Evolutionary conservation across 805 yeast species (phyloP), one percentile per base, ranked within the genome.

Genomic region (Monosporozyma aerobia): DNA sequence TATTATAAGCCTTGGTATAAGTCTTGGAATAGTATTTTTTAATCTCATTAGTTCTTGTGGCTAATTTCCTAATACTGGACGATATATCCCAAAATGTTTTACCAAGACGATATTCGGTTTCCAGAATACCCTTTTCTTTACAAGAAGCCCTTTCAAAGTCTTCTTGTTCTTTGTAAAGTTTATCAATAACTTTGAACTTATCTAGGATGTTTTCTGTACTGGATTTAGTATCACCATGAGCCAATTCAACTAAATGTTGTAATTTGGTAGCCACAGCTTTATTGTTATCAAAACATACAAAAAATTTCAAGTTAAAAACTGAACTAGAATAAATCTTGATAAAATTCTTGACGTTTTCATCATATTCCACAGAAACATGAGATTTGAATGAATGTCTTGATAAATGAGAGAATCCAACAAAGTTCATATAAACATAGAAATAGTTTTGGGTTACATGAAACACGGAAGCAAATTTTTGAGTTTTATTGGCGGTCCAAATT

Each of bases 401-500:
- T 33, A 88, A 67, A 2, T 87, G 79, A 0, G 84, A 79, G 59
- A 90, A 81, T 0, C 97, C 97, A 58, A 81, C 72, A 48, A 83
- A 79, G 61, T 79, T 79, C 62, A 85, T 76, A 65, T 85, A 88
- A 49, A 82, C 71, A 62, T 83, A 87, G 3, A 82, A 52, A 53
- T 77, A 71, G 19, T 72, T 70, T 23, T 71, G 69, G 0, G 97
- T 89, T 19, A 85, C 69, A 61, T 79, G 89, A 2, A 80, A 71
- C 27, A 84, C 73, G 11, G 90, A 83, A 11, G 88, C 79, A n/a
- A 88, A 71, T 56, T 83, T 90, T 63, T 85, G 94, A 27, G 71
- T 69, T 5, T 80, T 71, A 62, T 82, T 80, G 5, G 92, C 82
- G 1, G 82, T 68, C 81, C 88, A 80, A n/a, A 87, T 73, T 41